These are phyloP conservation scores for Eucalyptus marginata DNA, from an alignment of 345 rosid species.

Conservation along the genomic window DNA sequence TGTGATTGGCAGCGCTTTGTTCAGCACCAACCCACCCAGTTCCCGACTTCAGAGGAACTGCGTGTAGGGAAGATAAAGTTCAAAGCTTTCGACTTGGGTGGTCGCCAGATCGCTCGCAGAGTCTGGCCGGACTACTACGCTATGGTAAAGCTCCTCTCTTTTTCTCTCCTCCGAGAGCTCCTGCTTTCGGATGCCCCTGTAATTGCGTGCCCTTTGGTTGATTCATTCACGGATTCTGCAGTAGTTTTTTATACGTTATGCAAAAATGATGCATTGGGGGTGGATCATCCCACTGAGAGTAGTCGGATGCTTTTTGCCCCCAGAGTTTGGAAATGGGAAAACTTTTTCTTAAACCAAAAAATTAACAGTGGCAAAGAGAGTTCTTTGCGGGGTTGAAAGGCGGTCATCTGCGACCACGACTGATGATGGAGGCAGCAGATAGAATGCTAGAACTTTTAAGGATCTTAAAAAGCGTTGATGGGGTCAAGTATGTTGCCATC, in stretches of 20 bases:
- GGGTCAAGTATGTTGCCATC: too few relatives aligned
- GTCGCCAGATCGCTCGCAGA: constrained; percentile 30
- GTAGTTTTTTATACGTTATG: too few relatives aligned
- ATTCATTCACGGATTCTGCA: too few relatives aligned
- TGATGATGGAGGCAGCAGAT: constrained; percentile 7
- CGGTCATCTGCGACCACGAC: not conserved
- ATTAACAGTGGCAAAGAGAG: too few relatives aligned
- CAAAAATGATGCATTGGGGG: too few relatives aligned
- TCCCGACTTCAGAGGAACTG: constrained; percentile 32
- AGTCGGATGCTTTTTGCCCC: too few relatives aligned
- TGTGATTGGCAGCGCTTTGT: constrained; percentile 12
- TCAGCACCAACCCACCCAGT: constrained; percentile 29
- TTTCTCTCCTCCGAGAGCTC: not conserved
- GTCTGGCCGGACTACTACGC: constrained; percentile 31
- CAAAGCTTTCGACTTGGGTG: constrained; percentile 34
- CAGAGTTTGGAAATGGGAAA: too few relatives aligned
- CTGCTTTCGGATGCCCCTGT: not conserved
- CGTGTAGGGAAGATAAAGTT: constrained; percentile 17
- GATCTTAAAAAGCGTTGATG: too few relatives aligned
- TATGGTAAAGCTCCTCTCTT: not conserved
- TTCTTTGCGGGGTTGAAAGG: not conserved
- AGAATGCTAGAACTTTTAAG: too few relatives aligned
- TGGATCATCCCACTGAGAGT: too few relatives aligned
- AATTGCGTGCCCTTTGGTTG: not conserved
- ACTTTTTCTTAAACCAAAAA: too few relatives aligned